These are phyloP conservation scores for Agaricus blazei DNA, from an alignment of 768 basidiomycete genomes.

Conservation along the genomic window DNA sequence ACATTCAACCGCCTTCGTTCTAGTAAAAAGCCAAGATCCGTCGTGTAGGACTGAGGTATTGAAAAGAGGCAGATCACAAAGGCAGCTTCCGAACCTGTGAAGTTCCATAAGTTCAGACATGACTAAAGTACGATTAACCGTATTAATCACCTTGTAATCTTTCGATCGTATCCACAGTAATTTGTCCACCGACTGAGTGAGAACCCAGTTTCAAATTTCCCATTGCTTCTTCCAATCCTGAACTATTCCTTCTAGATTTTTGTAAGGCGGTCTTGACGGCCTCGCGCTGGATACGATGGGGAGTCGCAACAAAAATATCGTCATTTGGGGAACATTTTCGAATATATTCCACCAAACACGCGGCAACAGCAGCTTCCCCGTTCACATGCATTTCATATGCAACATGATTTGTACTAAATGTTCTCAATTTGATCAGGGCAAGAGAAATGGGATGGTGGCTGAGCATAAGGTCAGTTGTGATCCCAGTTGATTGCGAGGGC, in stretches of 20 bases:
- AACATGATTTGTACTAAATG: constrained; percentile 27
- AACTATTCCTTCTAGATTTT: constrained; percentile 15
- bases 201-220: constrained; percentile 11
- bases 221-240: constrained; percentile 15
- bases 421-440: constrained; percentile 35
- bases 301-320: constrained; percentile 47
- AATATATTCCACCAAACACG: constrained; percentile 34
- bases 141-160: constrained; percentile 38
- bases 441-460: constrained; percentile 38
- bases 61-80: constrained; percentile 52
- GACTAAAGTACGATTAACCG: not conserved
- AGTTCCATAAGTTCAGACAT: not conserved
- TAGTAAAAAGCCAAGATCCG: constrained; percentile 39
- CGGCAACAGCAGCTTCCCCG: constrained; percentile 42
- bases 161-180: constrained; percentile 47
- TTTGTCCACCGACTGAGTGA: constrained; percentile 15
- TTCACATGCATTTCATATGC: constrained; percentile 43
- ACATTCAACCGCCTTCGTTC: constrained; percentile 47
- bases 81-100: constrained; percentile 43
- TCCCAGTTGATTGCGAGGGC: constrained; percentile 9
- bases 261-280: constrained; percentile 38
- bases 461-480: constrained; percentile 12
- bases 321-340: constrained; percentile 33
- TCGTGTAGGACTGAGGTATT: constrained; percentile 29
- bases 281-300: constrained; percentile 48